Base-by-base conservation (phyloP, 2,329 filamentous ascomycete genomes). In the Alternaria postmessia region DNA sequence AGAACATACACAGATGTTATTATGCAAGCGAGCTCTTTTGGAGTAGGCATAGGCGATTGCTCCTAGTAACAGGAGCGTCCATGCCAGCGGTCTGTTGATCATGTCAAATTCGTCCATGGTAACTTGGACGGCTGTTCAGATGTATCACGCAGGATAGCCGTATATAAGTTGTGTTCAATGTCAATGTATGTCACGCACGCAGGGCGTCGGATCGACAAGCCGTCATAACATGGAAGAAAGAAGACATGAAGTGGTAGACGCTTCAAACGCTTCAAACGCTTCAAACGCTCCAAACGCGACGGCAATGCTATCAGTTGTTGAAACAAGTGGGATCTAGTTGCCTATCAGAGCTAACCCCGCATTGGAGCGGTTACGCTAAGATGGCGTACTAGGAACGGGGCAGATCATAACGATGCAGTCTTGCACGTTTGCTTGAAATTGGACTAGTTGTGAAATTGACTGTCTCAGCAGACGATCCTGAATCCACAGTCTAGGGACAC, bases 271-370 rank as follows among this genome's bases (percentile, higher is more conserved):
- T 22, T 22, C 22, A 22, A 22, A 22, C 22, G 55, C 55, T 30
- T 11, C 28, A 30, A 30, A 36, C 54, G 54, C 54, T 30, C 9
- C 28, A 30, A 30, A 9, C 28, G 28, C 28, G 39, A 39, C 28
- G 24, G 5, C 0, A 14, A 12, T 41, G 36, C 49, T 42, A 20
- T 53, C 32, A 46, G 41, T 22, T 28, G 34, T 24, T 20, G 41
- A 9, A 3, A 18, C n/a, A 53, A 36, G 41, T 46, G 32, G 55
- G 55, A 57, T 57, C 18, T 41, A 14, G 32, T 54, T 57, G 55
- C 55, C 49, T 57, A 57, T 54, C 32, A 47, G 41, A 52, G 55
- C 49, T 24, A 54, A 54, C 55, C 55, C 55, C 55, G 55, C 55
- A 57, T 54, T 57, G 48, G 55, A 28, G 49, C 38, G 22, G 49